Evolutionary conservation across 129 eudicot genomes (phyloP), one percentile per base, ranked within the genome.

Genomic region (Smallanthus sonchifolius): DNA sequence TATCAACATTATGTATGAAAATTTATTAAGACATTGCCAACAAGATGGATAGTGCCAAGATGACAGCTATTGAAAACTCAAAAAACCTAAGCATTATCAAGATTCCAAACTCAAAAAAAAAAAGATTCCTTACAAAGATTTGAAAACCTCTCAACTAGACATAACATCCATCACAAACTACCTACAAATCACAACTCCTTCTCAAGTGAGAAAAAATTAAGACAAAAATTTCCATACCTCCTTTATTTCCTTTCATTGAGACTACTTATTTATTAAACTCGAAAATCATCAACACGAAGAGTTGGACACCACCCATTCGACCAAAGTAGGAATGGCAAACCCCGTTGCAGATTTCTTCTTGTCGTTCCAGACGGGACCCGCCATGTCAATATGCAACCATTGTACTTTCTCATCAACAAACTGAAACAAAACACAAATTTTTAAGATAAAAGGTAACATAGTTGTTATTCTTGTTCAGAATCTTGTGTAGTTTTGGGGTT

Each of bases 341-440:
- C 98, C 96, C 0, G 96, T 92, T 57, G 96, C 98, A 0, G 47
- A 52, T 70, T 88, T 90, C 86, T 92, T 92, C 82, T 89, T 92
- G 49, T 92, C 96, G 20, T 79, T 87, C 96, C 96, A 92, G 14
- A 89, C 98, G 0, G 98, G 98, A 3, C 98, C 96, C 32, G 98
- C 98, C 86, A 92, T 84, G 88, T 92, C 98, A 10, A 92, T 92
- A 60, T 92, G 98, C 88, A 89, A 77, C 98, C 98, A 92, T 36
- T 92, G 84, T 20, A 92, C 98, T 78, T 89, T 92, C 87, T 92
- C 98, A 77, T 92, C 96, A 20, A 92, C 98, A 86, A 92, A 92
- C 98, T 92, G 93, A 75, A 35, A 45, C 47, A 39, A 67, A 43
- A 49, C 79, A 59, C 72, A 67, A 59, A 3, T 7, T 0, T 36